Base-by-base conservation (phyloP, 345 rosid genomes). In the Corchorus capsularis region DNA sequence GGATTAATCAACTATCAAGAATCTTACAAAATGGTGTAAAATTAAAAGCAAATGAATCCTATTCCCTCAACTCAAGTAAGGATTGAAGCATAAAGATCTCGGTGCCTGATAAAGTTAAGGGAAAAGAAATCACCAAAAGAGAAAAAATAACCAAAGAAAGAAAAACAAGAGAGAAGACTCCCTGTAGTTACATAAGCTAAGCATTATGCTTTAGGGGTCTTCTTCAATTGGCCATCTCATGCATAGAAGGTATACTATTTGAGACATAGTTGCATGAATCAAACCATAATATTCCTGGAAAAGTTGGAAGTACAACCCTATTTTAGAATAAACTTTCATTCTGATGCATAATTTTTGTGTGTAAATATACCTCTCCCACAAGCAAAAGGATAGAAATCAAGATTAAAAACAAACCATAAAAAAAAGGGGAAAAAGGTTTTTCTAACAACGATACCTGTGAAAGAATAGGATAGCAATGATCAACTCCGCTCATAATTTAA, bases 221-320 rank as follows among this genome's bases (percentile, higher is more conserved):
- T 73, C 71, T n/a, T 57, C 80, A 75, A n/a, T 27, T 74, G 78
- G 39, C 32, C 79, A 76, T 80, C 85, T 76, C 79, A 85, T 76
- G 86, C 79, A 74, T 82, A 69, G 63, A 78, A 57, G 78, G 64
- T 73, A 70, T 53, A 84, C 71, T 73, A 73, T 73, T 70, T 52
- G 50, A 62, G 52, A 73, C 56, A 75, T 41, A 32, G 81, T 75
- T 63, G 75, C 79, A 68, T 71, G 79, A 85, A 79, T 85, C 82
- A 82, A 73, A 75, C 71, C 77, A 84, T 72, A 73, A 76, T 78
- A 80, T 78, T 87, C 87, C 86, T 80, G 85, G 86, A 82, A 83
- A 77, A 80, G 77, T 66, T 56, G 68, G 77, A 85, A 77, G 79
- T 22, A 71, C 59, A 83, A 37, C 27, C 79, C 63, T 53, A 14